Evolutionary conservation across 805 yeast genomes (phyloP).

Genomic region (Alloascoidea hylecoeti): DNA sequence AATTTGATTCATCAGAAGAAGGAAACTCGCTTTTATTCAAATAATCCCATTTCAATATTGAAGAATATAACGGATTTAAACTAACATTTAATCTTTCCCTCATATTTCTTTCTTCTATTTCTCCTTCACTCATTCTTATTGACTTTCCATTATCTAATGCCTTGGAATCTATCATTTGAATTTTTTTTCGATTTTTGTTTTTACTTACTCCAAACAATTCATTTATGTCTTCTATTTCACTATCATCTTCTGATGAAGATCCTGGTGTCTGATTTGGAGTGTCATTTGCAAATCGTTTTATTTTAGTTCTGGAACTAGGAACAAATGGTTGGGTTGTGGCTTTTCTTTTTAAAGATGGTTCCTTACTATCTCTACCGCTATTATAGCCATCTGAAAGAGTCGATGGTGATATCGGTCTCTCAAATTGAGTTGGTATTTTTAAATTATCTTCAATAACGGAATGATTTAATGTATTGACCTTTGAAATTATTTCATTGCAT

Average conservation of each 20-base stretch:
- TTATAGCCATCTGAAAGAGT: too few species aligned
- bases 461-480: background rate
- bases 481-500: background rate
- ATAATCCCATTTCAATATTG: slow-evolving; percentile 68
- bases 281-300: slow-evolving; percentile 9
- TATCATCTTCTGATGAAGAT: slow-evolving; percentile 5
- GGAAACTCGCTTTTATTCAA: slow-evolving; percentile 43
- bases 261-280: too few species aligned
- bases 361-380: too few species aligned
- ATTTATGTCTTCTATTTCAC: slow-evolving; percentile 19
- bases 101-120: slow-evolving; percentile 62
- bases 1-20: slow-evolving; percentile 23
- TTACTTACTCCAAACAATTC: slow-evolving; percentile 27
- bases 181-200: slow-evolving; percentile 25
- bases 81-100: slow-evolving; percentile 67
- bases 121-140: slow-evolving; percentile 25
- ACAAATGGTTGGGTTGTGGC: slow-evolving; percentile 9
- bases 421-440: too few species aligned
- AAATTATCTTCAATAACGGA: too few species aligned
- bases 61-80: slow-evolving; percentile 57
- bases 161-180: too few species aligned
- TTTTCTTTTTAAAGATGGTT: background rate
- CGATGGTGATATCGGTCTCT: too few species aligned
- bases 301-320: slow-evolving; percentile 5
- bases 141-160: slow-evolving; percentile 15